phyloP scores from a whole-genome alignment of 2,329 filamentous ascomycete genomes.

The Lanzia echinophila region DNA sequence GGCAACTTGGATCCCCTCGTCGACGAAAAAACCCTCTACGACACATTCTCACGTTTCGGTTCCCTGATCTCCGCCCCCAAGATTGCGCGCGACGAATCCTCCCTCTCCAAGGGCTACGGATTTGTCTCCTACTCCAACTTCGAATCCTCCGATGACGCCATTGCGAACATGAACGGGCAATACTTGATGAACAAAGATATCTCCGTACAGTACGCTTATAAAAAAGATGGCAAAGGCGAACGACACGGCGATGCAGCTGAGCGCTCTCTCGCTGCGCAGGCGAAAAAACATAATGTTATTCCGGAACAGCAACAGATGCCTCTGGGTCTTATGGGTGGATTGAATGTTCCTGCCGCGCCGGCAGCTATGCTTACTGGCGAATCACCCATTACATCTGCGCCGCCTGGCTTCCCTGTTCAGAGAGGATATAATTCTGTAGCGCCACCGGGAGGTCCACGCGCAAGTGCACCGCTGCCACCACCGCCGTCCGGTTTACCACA shows the following conservation, averaged over 20 bases:
- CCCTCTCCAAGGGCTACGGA: slow-evolving; percentile 88
- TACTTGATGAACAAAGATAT: slow-evolving; percentile 97
- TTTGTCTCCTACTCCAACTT: slow-evolving; percentile 93
- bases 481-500: slow-evolving; percentile 50
- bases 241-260: slow-evolving; percentile 92
- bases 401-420: slow-evolving; percentile 23
- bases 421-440: slow-evolving; percentile 27
- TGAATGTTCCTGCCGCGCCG: slow-evolving; percentile 36
- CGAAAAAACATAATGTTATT: slow-evolving; percentile 88
- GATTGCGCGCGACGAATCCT: slow-evolving; percentile 83
- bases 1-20: slow-evolving; percentile 93
- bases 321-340: slow-evolving; percentile 29
- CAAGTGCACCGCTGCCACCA: slow-evolving; percentile 50
- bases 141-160: slow-evolving; percentile 86
- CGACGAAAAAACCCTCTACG: slow-evolving; percentile 91
- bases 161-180: slow-evolving; percentile 89
- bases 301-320: slow-evolving; percentile 49
- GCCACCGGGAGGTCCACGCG: slow-evolving; percentile 26
- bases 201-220: slow-evolving; percentile 96
- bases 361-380: slow-evolving; percentile 33
- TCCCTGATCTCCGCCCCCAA: slow-evolving; percentile 79
- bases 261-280: slow-evolving; percentile 82
- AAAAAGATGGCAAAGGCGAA: slow-evolving; percentile 97
- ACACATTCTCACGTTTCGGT: slow-evolving; percentile 90
- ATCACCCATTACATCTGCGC: slow-evolving; percentile 13